phyloP scores from a whole-genome alignment of 1,139 yeast genomes.

The Hemisphaericaspora subhashii region DNA sequence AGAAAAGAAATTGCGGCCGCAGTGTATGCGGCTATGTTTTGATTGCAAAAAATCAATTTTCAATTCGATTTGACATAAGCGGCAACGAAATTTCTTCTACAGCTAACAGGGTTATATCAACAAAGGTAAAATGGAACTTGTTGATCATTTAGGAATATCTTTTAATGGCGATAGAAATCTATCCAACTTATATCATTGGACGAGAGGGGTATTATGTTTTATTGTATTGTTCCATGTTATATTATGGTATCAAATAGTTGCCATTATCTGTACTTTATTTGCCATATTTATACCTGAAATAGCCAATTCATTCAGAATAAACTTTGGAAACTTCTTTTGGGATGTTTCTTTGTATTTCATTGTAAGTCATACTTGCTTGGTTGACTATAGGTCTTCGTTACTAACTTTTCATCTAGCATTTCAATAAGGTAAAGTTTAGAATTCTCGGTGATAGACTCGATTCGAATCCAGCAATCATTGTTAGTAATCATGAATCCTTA shows the following conservation, averaged over 20 bases:
- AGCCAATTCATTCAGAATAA: constrained; percentile 23
- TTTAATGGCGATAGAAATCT: constrained; percentile 16
- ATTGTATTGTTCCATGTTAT: constrained; percentile 16
- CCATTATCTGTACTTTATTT: constrained; percentile 18
- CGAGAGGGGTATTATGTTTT: constrained; percentile 21
- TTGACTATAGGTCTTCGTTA: too few relatives aligned
- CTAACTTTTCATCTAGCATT: constrained; percentile 21
- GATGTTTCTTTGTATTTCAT: constrained; percentile 30
- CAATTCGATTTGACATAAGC: too few relatives aligned
- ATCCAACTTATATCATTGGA: constrained; percentile 11
- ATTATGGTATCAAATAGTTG: constrained; percentile 27
- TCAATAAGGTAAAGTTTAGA: constrained; percentile 37
- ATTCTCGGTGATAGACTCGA: constrained; percentile 45
- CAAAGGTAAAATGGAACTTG: constrained; percentile 18
- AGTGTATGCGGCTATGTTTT: not conserved
- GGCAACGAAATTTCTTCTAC: too few relatives aligned
- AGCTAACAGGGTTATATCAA: not conserved
- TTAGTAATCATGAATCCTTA: constrained; percentile 56
- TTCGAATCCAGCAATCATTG: constrained; percentile 46
- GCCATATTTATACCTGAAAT: constrained; percentile 29
- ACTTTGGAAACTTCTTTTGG: constrained; percentile 34
- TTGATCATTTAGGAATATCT: constrained; percentile 23
- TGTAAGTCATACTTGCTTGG: too few relatives aligned
- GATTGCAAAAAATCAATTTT: not conserved
- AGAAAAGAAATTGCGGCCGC: constrained; percentile 5